Percentiles rank a stretch among this genome's conserved stretches.
Conservation (phyloP, 2,329 filamentous ascomycete species). For the Ascomycota sp. region DNA sequence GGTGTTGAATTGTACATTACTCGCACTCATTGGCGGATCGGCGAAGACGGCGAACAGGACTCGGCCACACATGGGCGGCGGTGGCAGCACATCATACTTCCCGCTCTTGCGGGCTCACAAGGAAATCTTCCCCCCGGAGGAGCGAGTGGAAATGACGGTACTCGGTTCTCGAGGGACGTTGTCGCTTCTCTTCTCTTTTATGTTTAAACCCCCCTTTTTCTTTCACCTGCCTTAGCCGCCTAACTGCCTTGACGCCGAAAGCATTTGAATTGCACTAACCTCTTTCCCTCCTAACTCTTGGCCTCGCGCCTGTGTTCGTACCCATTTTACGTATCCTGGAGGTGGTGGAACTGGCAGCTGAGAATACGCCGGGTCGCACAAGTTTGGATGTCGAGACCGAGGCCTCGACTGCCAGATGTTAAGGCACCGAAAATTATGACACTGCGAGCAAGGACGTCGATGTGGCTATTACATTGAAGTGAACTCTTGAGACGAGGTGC, state of each 20-base stretch:
- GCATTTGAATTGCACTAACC: conserved; percentile 9
- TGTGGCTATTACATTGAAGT: conserved; percentile 1
- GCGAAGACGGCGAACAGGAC: conserved; percentile 13
- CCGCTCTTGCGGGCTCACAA: background rate
- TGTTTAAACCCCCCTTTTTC: conserved; percentile 3
- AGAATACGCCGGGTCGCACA: no score
- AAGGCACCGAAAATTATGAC: conserved; percentile 1
- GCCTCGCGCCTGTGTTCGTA: no score
- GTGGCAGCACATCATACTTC: background rate
- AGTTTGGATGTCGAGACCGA: background rate
- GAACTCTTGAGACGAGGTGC: conserved; percentile 2
- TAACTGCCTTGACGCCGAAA: conserved; percentile 5
- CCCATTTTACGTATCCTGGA: no score
- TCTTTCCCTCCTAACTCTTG: no score
- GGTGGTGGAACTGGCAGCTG: no score
- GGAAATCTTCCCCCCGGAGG: background rate
- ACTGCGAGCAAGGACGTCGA: conserved; percentile 3
- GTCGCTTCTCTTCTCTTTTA: no score
- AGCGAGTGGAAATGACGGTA: conserved; percentile 5
- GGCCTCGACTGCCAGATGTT: background rate
- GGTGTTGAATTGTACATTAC: conserved; percentile 22
- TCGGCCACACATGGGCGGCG: conserved; percentile 12
- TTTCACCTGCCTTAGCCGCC: conserved; percentile 2
- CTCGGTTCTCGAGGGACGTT: conserved; percentile 1
- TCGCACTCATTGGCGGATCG: conserved; percentile 18